Evolutionary conservation across 345 rosid genomes (phyloP).

Genomic region (Diplotaxis tenuifolia): DNA sequence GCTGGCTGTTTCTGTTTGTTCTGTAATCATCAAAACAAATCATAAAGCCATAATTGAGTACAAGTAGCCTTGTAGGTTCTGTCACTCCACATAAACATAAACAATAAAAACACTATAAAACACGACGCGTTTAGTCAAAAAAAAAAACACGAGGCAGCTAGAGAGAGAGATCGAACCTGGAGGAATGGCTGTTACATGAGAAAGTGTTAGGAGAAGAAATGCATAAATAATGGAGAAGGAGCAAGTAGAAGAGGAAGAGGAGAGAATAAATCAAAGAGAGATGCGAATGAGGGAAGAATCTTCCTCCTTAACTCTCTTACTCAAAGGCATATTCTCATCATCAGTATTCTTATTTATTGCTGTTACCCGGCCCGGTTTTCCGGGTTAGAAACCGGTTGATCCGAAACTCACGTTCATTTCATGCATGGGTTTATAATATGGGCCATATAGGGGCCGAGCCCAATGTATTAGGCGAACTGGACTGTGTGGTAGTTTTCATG

Average conservation of each 20-base stretch:
- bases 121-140: too few relatives aligned
- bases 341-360: neutral
- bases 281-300: slow-evolving; percentile 40
- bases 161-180: slow-evolving; percentile 29
- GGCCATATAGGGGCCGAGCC: neutral
- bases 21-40: neutral
- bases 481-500: neutral
- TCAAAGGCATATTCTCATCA: slow-evolving; percentile 33
- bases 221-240: slow-evolving; percentile 20
- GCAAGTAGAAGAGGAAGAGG: neutral
- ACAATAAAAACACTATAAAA: too few relatives aligned
- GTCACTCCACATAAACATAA: too few relatives aligned
- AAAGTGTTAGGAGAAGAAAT: neutral
- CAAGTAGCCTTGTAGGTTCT: too few relatives aligned
- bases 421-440: too few relatives aligned
- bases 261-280: slow-evolving; percentile 33
- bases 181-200: slow-evolving; percentile 4
- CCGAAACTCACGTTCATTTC: neutral
- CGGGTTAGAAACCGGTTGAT: too few relatives aligned
- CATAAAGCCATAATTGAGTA: neutral
- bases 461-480: neutral
- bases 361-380: slow-evolving; percentile 19
- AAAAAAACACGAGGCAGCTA: too few relatives aligned
- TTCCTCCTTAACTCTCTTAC: slow-evolving; percentile 28
- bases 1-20: slow-evolving; percentile 33